These are phyloP conservation scores for Serendipita sp. DNA, from an alignment of 768 basidiomycete genomes.

Conservation along the genomic window DNA sequence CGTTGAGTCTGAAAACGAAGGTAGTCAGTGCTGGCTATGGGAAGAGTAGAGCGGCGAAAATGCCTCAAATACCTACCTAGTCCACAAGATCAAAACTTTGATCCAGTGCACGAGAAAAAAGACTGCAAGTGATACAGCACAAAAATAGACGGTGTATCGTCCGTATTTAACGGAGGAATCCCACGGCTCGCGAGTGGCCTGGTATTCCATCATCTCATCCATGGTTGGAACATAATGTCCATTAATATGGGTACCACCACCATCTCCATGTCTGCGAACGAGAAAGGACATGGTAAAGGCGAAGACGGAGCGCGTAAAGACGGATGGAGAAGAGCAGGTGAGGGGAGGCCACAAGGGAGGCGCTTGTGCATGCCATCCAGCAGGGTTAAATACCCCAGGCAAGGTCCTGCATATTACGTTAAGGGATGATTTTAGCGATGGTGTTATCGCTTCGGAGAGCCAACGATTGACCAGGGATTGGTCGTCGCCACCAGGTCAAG, in stretches of 20 bases:
- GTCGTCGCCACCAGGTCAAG: too few species aligned
- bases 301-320: too few species aligned
- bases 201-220: conserved; percentile 2
- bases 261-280: not conserved
- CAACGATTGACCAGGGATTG: too few species aligned
- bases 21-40: not conserved
- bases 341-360: too few species aligned
- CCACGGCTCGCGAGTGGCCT: not conserved
- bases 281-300: not conserved
- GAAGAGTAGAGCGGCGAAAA: not conserved
- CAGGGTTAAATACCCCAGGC: too few species aligned
- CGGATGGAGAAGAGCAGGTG: too few species aligned
- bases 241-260: not conserved
- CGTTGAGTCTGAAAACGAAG: not conserved
- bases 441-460: too few species aligned
- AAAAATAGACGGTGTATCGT: not conserved
- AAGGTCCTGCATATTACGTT: too few species aligned
- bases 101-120: not conserved
- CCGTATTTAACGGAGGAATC: not conserved
- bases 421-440: too few species aligned
- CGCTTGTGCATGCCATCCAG: too few species aligned
- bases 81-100: not conserved
- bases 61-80: not conserved
- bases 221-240: conserved; percentile 3
- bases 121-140: not conserved